Evolutionary conservation across 306 rosid genomes (phyloP).

Genomic region (Pyrus pyrifolia): DNA sequence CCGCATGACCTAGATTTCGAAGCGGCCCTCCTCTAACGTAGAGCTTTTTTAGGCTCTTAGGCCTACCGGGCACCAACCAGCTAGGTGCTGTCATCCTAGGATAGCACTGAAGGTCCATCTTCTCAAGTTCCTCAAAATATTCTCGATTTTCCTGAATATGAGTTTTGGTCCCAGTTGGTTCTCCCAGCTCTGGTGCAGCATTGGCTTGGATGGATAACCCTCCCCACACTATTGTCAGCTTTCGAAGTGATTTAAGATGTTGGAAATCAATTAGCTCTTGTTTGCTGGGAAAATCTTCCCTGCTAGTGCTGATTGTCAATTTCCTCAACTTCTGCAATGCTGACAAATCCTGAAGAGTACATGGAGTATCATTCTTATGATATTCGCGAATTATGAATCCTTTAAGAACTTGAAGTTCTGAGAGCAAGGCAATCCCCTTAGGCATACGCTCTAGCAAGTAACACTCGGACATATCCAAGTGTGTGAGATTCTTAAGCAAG

Average conservation of each 20-base stretch:
- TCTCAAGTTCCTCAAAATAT: not conserved
- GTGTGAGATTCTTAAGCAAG: constrained; percentile 16
- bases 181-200: not conserved
- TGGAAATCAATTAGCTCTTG: not conserved
- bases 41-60: not conserved
- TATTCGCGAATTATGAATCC: constrained; percentile 9
- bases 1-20: not conserved
- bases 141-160: not conserved
- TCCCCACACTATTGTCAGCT: constrained; percentile 21
- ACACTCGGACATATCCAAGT: constrained; percentile 33
- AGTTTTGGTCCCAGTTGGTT: not conserved
- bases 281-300: constrained; percentile 12
- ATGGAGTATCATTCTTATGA: not conserved
- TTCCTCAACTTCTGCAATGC: constrained; percentile 19
- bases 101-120: constrained; percentile 19
- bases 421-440: not conserved
- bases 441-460: constrained; percentile 25
- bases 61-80: not conserved
- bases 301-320: constrained; percentile 19
- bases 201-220: not conserved
- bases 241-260: constrained; percentile 3
- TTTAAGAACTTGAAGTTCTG: constrained; percentile 19
- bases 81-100: not conserved
- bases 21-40: constrained; percentile 6
- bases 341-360: constrained; percentile 7